These are phyloP conservation scores for Suhomyces ambrosiae DNA, from an alignment of 1,139 yeast species.

Conservation along the genomic window DNA sequence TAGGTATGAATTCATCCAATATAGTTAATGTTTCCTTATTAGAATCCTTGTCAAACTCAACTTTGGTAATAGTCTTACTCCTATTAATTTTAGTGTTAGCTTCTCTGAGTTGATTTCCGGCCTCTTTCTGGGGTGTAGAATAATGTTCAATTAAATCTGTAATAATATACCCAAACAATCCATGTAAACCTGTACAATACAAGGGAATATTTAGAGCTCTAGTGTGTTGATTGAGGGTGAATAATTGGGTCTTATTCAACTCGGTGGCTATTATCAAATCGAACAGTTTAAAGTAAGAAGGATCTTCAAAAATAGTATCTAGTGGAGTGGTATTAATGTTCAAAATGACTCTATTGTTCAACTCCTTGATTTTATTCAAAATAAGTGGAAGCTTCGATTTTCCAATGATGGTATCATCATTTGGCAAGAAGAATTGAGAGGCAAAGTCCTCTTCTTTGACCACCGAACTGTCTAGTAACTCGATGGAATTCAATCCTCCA, in stretches of 20 bases:
- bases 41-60: constrained; percentile 32
- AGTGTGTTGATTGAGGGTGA: constrained; percentile 52
- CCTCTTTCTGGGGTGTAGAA: constrained; percentile 41
- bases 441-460: constrained; percentile 68
- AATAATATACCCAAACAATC: constrained; percentile 80
- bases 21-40: constrained; percentile 57
- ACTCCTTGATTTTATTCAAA: constrained; percentile 56
- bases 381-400: constrained; percentile 56
- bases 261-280: constrained; percentile 81
- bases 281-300: constrained; percentile 54
- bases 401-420: constrained; percentile 52
- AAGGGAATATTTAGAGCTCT: constrained; percentile 63
- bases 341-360: constrained; percentile 76
- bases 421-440: constrained; percentile 76
- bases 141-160: constrained; percentile 73
- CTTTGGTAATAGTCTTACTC: constrained; percentile 54
- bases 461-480: constrained; percentile 60
- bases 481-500: constrained; percentile 83
- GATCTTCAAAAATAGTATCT: constrained; percentile 22
- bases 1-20: constrained; percentile 51
- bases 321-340: constrained; percentile 42
- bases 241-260: constrained; percentile 43
- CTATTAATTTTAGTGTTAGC: constrained; percentile 48
- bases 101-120: constrained; percentile 54
- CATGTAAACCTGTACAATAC: constrained; percentile 70